Evolutionary conservation across 805 yeast genomes (phyloP), one percentile per base, ranked within the genome.

Genomic region (Hermanozyma aechmeae): DNA sequence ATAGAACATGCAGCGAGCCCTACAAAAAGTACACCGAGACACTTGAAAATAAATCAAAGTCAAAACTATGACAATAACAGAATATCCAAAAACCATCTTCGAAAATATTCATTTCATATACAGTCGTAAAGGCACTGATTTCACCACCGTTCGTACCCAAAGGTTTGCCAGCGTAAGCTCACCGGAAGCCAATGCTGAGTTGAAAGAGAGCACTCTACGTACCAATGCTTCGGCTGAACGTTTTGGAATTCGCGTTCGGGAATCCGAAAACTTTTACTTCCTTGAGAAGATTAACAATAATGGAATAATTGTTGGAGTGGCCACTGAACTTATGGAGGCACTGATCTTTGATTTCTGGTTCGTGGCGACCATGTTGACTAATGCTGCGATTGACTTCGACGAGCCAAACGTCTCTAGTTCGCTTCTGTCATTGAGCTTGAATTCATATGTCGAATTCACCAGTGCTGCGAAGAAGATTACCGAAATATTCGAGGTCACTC

Each of bases 401-500:
- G 13, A 12, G 13, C 13, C 10, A 13, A 18, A 13, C 3, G 15
- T 23, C 7, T 10, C 8, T 11, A 5, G 20, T 10, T n/a, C n/a
- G 15, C 25, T 16, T 9, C 8, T 27, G 15, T 11, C 15, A 10
- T 15, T 16, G 10, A 11, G 14, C 3, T 16, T 9, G 4, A 7
- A 8, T 22, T 35, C 40, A n/a, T 28, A 25, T 18, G 12, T 24
- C 10, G 25, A 16, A 12, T 26, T 24, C 18, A 27, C 15, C 13
- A 32, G 31, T 12, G 26, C 28, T 27, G 38, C 54, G 4, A 35
- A 38, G n/a, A 15, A 37, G 3, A 43, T 60, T 28, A 41, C 73
- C 12, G 56, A 61, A 10, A 58, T 52, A 27, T 73, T 73, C 42
- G 73, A 58, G n/a, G 38, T 43, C 0, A 51, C 55, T 13, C 48